Evolutionary conservation across 2,329 filamentous ascomycete genomes (phyloP).

Genomic region (Colletotrichum cereale): DNA sequence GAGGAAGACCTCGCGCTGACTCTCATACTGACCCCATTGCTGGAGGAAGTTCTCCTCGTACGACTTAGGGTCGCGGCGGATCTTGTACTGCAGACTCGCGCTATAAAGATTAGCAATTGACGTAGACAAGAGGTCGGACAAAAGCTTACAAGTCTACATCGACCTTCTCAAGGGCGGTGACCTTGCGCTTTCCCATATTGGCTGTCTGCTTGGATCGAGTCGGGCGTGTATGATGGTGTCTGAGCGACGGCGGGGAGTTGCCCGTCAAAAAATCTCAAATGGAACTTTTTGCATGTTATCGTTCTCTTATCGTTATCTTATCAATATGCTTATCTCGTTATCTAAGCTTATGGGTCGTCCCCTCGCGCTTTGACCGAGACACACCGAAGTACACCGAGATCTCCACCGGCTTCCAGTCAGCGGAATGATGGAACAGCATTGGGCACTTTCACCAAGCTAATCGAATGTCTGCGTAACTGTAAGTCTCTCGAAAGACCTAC

Average conservation of each 20-base stretch:
- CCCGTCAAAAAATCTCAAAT: constrained; percentile 17
- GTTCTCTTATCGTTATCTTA: not conserved
- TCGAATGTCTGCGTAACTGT: no score
- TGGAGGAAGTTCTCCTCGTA: constrained; percentile 91
- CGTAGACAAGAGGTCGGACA: not conserved
- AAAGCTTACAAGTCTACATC: constrained; percentile 82
- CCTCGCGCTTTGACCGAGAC: not conserved
- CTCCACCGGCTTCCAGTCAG: not conserved
- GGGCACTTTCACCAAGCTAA: not conserved
- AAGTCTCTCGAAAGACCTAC: not conserved
- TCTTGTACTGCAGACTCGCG: constrained; percentile 91
- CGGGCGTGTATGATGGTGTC: constrained; percentile 2
- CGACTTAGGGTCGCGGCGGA: constrained; percentile 87
- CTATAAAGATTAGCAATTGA: constrained; percentile 58
- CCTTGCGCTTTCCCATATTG: constrained; percentile 86
- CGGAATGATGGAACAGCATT: not conserved
- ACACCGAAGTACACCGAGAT: no score
- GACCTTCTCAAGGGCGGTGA: constrained; percentile 93
- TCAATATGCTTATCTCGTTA: not conserved
- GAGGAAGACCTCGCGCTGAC: constrained; percentile 91
- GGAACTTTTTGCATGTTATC: constrained; percentile 28
- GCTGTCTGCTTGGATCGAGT: constrained; percentile 1
- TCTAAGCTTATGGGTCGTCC: not conserved
- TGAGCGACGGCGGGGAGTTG: constrained; percentile 24
- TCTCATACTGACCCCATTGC: constrained; percentile 92